These are phyloP conservation scores for Strigomonas galati DNA, from an alignment of 208 protist species.

Conservation along the genomic window DNA sequence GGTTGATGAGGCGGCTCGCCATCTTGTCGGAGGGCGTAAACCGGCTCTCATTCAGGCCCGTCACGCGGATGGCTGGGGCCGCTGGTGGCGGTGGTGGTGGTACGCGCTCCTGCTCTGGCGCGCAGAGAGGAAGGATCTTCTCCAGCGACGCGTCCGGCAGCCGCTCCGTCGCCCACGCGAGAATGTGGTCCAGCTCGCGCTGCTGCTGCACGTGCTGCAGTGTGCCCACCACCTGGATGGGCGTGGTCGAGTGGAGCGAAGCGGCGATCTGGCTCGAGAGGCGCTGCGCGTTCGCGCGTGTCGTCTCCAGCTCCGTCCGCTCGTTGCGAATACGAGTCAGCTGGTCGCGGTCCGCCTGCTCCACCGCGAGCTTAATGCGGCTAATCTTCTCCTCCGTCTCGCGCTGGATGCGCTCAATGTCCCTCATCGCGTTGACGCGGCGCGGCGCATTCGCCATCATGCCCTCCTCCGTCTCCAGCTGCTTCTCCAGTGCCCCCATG, in stretches of 20 bases:
- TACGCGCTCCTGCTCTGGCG: neutral
- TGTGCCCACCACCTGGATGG: constrained; percentile 33
- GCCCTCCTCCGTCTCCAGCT: constrained; percentile 36
- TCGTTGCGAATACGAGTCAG: constrained; percentile 33
- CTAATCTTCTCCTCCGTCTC: constrained; percentile 57
- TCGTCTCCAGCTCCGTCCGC: constrained; percentile 27
- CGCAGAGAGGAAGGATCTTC: constrained; percentile 37
- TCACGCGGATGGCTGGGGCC: neutral
- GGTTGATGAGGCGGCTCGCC: neutral
- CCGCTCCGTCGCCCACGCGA: constrained; percentile 30
- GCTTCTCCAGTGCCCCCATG: constrained; percentile 40
- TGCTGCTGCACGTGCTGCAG: constrained; percentile 57
- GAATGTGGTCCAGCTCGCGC: constrained; percentile 42
- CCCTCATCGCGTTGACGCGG: constrained; percentile 40
- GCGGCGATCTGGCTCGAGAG: constrained; percentile 29
- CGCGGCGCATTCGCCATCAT: constrained; percentile 36
- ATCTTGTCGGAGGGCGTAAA: neutral
- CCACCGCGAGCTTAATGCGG: constrained; percentile 28
- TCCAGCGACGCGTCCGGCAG: constrained; percentile 36
- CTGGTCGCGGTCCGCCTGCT: constrained; percentile 45
- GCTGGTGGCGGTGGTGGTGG: neutral
- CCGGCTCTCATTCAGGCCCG: constrained; percentile 10
- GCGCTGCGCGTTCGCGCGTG: constrained; percentile 24
- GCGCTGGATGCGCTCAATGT: constrained; percentile 55
- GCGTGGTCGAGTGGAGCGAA: constrained; percentile 23